Percentiles rank a stretch among this genome's conserved stretches.
Evolutionary conservation across 225 moss, liverwort and hornwort genomes (phyloP).

Genomic region (Polytrichum formosum): DNA sequence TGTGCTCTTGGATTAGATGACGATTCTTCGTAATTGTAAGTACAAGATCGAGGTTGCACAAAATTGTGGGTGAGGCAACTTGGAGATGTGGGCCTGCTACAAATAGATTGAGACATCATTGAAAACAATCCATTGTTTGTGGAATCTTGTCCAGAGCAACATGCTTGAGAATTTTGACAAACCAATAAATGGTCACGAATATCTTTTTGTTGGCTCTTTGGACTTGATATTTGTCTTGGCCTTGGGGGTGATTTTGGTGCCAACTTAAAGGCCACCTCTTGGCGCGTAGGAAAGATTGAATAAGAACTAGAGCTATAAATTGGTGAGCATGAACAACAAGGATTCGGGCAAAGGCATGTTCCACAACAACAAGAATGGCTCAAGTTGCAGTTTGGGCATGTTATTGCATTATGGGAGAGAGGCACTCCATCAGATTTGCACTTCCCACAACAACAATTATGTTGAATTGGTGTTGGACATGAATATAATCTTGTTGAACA

Average conservation of each 20-base stretch:
- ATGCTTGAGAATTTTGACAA: neutral
- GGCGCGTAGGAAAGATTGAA: neutral
- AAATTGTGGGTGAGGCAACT: neutral
- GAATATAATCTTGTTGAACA: neutral
- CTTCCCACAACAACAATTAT: conserved; percentile 52
- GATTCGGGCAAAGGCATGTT: conserved; percentile 32
- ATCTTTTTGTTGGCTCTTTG: neutral
- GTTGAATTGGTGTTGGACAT: neutral
- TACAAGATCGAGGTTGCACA: neutral
- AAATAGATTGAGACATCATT: neutral
- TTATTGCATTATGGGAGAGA: conserved; percentile 10
- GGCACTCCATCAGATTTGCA: conserved; percentile 19
- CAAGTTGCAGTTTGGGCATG: conserved; percentile 22
- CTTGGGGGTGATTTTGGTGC: neutral
- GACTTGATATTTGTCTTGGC: conserved; percentile 3
- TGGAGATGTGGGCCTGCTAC: neutral
- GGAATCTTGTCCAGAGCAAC: neutral
- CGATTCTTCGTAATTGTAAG: neutral
- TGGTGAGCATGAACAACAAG: conserved; percentile 30
- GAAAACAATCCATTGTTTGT: neutral
- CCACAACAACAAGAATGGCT: conserved; percentile 49
- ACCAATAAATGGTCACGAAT: neutral
- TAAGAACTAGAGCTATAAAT: neutral
- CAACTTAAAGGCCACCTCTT: neutral
- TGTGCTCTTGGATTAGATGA: neutral